Evolutionary conservation across 163 green algal genomes (phyloP).

Genomic region (Chloromonas sp.): DNA sequence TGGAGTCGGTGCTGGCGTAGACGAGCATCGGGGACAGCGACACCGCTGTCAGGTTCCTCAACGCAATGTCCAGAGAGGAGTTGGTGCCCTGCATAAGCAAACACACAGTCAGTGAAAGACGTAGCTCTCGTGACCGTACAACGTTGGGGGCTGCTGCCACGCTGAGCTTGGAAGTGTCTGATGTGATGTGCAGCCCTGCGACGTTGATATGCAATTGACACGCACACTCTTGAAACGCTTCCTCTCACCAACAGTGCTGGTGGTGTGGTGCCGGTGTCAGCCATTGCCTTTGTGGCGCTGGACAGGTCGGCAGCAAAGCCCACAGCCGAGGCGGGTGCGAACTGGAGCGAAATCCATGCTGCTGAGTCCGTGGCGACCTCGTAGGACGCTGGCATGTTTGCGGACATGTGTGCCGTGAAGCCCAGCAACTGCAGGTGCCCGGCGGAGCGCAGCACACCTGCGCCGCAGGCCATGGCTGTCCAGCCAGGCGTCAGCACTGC

Average conservation of each 20-base stretch:
- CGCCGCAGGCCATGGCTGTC: slow-evolving; percentile 6
- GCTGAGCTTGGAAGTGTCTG: no score
- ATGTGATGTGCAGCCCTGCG: no score
- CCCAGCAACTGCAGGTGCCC: slow-evolving; percentile 11
- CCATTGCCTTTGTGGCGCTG: background rate
- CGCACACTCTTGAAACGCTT: no score
- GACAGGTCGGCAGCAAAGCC: background rate
- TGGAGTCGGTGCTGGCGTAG: background rate
- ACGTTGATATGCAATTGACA: no score
- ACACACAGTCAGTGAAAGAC: background rate
- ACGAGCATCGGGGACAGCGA: background rate
- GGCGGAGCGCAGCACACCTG: slow-evolving; percentile 7
- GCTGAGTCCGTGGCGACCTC: background rate
- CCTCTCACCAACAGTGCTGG: background rate
- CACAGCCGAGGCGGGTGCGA: background rate
- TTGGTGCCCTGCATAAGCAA: background rate
- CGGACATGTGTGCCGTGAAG: background rate
- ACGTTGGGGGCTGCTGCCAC: no score
- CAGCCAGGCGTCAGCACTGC: slow-evolving; percentile 7
- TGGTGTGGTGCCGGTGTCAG: background rate
- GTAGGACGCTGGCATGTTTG: slow-evolving; percentile 6
- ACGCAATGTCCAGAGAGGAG: background rate
- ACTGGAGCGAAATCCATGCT: background rate
- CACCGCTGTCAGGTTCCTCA: background rate
- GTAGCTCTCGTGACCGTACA: background rate